Percentiles rank a stretch among this genome's conserved stretches.
Conservation (phyloP, 2,329 filamentous ascomycete genomes). For the Hypoxylon sp. region DNA sequence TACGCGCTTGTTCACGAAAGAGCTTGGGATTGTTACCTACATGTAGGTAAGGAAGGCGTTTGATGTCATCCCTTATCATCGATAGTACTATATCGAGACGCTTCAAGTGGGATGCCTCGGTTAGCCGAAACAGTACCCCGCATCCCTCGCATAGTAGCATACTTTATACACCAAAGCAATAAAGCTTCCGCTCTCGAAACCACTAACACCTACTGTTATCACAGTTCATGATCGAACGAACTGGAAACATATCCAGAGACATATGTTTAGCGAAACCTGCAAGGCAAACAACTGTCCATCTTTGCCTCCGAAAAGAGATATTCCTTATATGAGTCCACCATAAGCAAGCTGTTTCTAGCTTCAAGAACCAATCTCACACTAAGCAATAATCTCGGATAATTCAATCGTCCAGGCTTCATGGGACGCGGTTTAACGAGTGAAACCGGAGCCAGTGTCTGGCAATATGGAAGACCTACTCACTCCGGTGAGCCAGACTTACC, state of each 20-base stretch:
- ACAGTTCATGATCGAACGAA: background rate
- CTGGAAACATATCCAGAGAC: background rate
- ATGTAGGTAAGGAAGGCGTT: slow-evolving; percentile 15
- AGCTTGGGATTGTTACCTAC: slow-evolving; percentile 9
- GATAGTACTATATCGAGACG: slow-evolving; percentile 33
- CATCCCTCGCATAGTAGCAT: background rate
- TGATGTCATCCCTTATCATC: slow-evolving; percentile 42
- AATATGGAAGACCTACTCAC: slow-evolving; percentile 69
- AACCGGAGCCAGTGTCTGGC: background rate
- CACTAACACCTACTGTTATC: background rate
- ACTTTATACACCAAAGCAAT: background rate
- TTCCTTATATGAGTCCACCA: background rate
- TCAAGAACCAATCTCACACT: background rate
- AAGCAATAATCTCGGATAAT: slow-evolving; percentile 17
- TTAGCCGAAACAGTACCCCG: background rate
- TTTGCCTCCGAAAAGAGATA: background rate
- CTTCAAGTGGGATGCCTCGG: slow-evolving; percentile 23
- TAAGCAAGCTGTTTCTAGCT: background rate
- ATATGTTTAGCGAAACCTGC: background rate
- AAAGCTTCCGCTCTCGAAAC: too few relatives aligned
- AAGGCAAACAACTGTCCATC: background rate
- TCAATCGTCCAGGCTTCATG: background rate
- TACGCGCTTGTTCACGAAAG: background rate
- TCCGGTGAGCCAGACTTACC: slow-evolving; percentile 66
- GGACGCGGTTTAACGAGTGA: slow-evolving; percentile 21